Evolutionary conservation across 768 basidiomycete species (phyloP).

Genomic region (Lyophyllum decastes): DNA sequence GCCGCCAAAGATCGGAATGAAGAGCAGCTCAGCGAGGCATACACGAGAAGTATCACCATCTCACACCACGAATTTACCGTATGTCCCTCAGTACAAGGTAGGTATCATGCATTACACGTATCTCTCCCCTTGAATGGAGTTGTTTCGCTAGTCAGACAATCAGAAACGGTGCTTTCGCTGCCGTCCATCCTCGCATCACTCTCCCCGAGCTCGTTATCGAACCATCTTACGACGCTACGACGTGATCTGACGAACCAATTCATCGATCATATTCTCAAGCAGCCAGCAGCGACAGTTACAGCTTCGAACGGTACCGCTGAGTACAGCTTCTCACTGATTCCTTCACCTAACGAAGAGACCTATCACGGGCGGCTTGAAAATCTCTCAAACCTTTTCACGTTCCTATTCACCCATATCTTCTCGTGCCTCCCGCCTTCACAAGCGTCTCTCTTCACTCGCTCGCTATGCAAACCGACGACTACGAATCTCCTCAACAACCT

Average conservation of each 20-base stretch:
- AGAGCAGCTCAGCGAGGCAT: conserved; percentile 74
- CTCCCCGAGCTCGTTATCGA: conserved; percentile 51
- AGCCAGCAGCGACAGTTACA: conserved; percentile 46
- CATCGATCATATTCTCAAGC: conserved; percentile 57
- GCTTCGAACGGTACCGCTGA: conserved; percentile 37
- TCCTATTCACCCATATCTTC: conserved; percentile 61
- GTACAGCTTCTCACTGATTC: conserved; percentile 49
- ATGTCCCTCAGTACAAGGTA: conserved; percentile 49
- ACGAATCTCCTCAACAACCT: conserved; percentile 64
- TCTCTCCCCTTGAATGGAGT: not conserved
- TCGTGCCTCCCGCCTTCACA: conserved; percentile 52
- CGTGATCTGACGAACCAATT: conserved; percentile 64
- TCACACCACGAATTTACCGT: conserved; percentile 52
- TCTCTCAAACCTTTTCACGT: conserved; percentile 58
- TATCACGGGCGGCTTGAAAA: conserved; percentile 50
- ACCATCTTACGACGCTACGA: conserved; percentile 60
- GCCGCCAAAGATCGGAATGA: conserved; percentile 59
- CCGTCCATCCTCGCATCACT: conserved; percentile 60
- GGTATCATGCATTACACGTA: conserved; percentile 1
- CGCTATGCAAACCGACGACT: conserved; percentile 61
- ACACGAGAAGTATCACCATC: conserved; percentile 55
- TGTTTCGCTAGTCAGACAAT: conserved; percentile 53
- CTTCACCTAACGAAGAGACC: conserved; percentile 40
- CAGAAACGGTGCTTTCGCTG: conserved; percentile 50
- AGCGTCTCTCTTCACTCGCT: conserved; percentile 46